Evolutionary conservation across 257 asterid species (phyloP), one percentile per base, ranked within the genome.

Genomic region (Nicotiana tabacum): DNA sequence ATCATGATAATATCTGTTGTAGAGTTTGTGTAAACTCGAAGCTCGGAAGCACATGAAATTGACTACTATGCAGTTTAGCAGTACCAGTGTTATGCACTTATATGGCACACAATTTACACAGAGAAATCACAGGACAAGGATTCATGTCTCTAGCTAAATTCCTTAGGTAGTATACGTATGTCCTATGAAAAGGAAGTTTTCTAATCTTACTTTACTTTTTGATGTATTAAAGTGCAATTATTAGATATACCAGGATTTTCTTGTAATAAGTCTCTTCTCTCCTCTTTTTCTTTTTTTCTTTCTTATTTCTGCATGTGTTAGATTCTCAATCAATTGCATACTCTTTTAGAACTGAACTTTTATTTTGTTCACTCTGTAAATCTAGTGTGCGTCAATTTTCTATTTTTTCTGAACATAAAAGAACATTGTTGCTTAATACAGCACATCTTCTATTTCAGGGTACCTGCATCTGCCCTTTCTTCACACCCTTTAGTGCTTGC

Each of bases 401-500:
- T 48, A 6, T 74, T 48, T 74, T 21, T 11, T 74, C 43, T 48
- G 80, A 74, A 48, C 39, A 74, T 58, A 70, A 56, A 16, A 56
- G 24, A 80, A 35, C 62, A 24, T 82, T 56, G 56, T 53, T 53
- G 64, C 53, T 60, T 46, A 53, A 33, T 55, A 51, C 58, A 48
- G 2, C 80, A 27, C 68, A 27, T 35, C 66, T 62, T 84, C 86
- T 87, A 77, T 91, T 91, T 86, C 97, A 96, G 99, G 96, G 88
- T 96, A 76, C 97, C 98, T 65, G 96, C 97, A 83, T 90, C 96
- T 84, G 86, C 88, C 32, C 98, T 96, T 87, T 96, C 98, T 83
- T 90, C 98, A 65, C 97, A 96, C 87, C 97, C 94, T 55, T 86
- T 96, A 84, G 98, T 94, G 88, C 94, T 89, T 81, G 88, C 96